phyloP scores from a whole-genome alignment of 306 rosid genomes.

The Gillenia trifoliata region DNA sequence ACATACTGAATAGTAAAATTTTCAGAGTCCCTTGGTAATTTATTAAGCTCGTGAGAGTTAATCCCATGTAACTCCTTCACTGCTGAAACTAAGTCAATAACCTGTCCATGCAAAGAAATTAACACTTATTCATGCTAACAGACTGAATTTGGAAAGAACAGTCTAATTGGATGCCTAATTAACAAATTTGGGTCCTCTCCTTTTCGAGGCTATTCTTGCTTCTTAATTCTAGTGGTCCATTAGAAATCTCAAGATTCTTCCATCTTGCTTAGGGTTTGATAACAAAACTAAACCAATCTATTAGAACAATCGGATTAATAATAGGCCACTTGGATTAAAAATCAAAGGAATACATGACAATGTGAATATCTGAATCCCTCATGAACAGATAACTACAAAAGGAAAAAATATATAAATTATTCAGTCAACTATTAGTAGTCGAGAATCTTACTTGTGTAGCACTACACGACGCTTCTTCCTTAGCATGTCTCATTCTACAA shows the following conservation, averaged over 20 bases:
- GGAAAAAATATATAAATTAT: background rate
- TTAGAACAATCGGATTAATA: background rate
- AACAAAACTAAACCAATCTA: background rate
- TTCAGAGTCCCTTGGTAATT: constrained; percentile 70
- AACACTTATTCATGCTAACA: constrained; percentile 10
- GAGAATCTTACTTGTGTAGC: constrained; percentile 50
- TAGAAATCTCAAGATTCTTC: background rate
- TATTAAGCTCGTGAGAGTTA: constrained; percentile 58
- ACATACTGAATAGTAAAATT: constrained; percentile 53
- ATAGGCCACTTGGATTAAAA: background rate
- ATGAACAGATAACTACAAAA: background rate
- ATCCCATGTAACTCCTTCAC: constrained; percentile 71
- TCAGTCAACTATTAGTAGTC: background rate
- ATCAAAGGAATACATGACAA: background rate
- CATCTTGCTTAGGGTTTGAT: background rate
- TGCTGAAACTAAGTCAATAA: constrained; percentile 45
- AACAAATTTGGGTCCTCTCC: background rate
- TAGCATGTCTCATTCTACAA: constrained; percentile 51
- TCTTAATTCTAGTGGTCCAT: background rate
- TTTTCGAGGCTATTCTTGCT: background rate
- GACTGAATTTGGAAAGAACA: background rate
- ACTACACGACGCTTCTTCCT: constrained; percentile 57
- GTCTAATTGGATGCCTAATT: background rate
- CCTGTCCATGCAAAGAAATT: constrained; percentile 52
- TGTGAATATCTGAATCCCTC: background rate